Evolutionary conservation across 768 basidiomycete genomes (phyloP).

Genomic region (Leccinellum luteum): DNA sequence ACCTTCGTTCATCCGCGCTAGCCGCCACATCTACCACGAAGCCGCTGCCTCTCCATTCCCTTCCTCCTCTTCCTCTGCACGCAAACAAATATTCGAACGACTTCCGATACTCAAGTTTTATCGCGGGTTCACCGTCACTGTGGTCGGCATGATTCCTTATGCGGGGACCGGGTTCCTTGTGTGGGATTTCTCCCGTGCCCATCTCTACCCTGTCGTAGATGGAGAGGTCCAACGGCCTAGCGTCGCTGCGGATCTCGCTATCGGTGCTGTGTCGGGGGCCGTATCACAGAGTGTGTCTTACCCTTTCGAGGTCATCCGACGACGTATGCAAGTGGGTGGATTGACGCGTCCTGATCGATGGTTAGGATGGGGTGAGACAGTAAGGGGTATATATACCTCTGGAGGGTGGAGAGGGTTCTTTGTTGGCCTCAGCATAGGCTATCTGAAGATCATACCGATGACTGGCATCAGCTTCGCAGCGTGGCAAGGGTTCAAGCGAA

Average conservation of each 20-base stretch:
- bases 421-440: slow-evolving; percentile 88
- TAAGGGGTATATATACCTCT: slow-evolving; percentile 57
- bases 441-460: slow-evolving; percentile 94
- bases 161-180: slow-evolving; percentile 93
- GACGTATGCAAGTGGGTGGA: slow-evolving; percentile 95
- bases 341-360: slow-evolving; percentile 72
- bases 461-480: slow-evolving; percentile 87
- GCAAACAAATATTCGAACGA: slow-evolving; percentile 45
- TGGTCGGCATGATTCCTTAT: slow-evolving; percentile 92
- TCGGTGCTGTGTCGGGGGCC: slow-evolving; percentile 85
- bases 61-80: slow-evolving; percentile 14
- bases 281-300: slow-evolving; percentile 89
- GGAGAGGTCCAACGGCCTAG: slow-evolving; percentile 39
- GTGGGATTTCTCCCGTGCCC: slow-evolving; percentile 76
- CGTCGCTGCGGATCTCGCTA: slow-evolving; percentile 65
- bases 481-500: slow-evolving; percentile 60
- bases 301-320: slow-evolving; percentile 89
- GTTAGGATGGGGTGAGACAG: slow-evolving; percentile 72
- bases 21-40: slow-evolving; percentile 71
- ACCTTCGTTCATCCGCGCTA: slow-evolving; percentile 54
- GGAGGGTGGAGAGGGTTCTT: slow-evolving; percentile 89
- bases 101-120: slow-evolving; percentile 89
- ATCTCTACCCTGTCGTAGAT: slow-evolving; percentile 47
- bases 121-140: slow-evolving; percentile 92
- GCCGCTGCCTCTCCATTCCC: slow-evolving; percentile 33